Conservation (phyloP, 352 stramenopile species). For the Aphanomyces invadans region DNA sequence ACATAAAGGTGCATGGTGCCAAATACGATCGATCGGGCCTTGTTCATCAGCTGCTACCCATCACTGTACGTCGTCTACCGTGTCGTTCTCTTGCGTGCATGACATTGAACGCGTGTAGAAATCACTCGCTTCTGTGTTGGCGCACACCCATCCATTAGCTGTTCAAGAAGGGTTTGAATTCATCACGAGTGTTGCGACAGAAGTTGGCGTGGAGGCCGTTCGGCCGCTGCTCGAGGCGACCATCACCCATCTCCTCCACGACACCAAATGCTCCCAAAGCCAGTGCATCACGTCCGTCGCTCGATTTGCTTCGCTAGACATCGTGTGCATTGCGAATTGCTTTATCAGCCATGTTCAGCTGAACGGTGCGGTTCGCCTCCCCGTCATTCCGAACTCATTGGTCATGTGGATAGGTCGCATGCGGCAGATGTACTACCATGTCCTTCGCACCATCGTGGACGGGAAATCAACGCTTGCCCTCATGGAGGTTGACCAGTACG, state of each 20-base stretch:
- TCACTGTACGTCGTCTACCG: not conserved
- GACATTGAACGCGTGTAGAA: not conserved
- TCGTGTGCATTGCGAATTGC: conserved; percentile 1
- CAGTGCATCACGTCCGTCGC: not conserved
- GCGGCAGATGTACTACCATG: conserved; percentile 14
- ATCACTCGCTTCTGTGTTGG: not conserved
- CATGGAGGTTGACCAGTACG: not conserved
- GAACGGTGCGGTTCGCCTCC: not conserved
- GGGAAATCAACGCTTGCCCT: not conserved
- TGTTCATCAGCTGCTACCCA: not conserved
- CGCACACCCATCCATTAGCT: not conserved
- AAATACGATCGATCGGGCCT: not conserved
- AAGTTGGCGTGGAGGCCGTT: not conserved
- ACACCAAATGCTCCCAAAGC: conserved; percentile 5
- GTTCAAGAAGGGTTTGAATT: not conserved
- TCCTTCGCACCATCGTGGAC: conserved; percentile 3
- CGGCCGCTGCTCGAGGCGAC: not conserved
- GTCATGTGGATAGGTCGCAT: not conserved
- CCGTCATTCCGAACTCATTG: not conserved
- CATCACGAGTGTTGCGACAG: not conserved
- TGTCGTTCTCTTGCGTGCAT: not conserved
- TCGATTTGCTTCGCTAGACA: not conserved
- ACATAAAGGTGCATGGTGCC: not conserved
- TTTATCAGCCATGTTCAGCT: not conserved
- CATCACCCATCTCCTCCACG: not conserved